A percentile compares a stretch with the other conserved stretches of the same genome.
These are phyloP conservation scores for Globisporangium nunn DNA, from an alignment of 352 stramenopile genomes.

Conservation along the genomic window DNA sequence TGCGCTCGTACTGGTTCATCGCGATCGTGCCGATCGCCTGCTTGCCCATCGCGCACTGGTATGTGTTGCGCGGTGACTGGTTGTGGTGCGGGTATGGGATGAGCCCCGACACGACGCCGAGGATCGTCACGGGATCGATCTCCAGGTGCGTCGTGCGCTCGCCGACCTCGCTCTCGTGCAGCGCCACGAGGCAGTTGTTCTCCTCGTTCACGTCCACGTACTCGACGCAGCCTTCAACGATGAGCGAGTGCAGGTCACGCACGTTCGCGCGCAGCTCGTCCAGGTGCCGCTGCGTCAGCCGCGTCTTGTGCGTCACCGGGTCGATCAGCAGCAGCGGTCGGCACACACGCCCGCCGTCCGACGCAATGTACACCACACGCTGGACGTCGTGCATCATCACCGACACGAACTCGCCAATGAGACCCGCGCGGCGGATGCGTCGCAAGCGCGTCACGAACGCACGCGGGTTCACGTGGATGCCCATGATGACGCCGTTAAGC, in stretches of 20 bases:
- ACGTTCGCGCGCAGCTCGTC: constrained; percentile 83
- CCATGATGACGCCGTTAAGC: constrained; percentile 98
- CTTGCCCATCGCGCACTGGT: constrained; percentile 99
- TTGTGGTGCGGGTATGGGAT: constrained; percentile 99
- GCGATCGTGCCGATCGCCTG: constrained; percentile 98
- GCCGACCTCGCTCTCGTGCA: constrained; percentile 91
- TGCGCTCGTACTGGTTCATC: constrained; percentile 99
- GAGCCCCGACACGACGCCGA: constrained; percentile 97
- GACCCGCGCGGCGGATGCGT: constrained; percentile 73
- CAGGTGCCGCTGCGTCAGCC: constrained; percentile 93
- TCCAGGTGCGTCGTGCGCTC: constrained; percentile 97
- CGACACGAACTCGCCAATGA: constrained; percentile 96
- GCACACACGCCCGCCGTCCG: constrained; percentile 97
- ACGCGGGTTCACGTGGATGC: constrained; percentile 90
- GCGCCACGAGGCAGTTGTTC: constrained; percentile 98
- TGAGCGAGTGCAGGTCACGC: constrained; percentile 76
- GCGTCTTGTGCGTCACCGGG: constrained; percentile 81
- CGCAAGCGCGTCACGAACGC: constrained; percentile 85
- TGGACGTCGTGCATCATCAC: constrained; percentile 98
- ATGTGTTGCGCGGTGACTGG: constrained; percentile 98
- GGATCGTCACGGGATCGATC: constrained; percentile 98
- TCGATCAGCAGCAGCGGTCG: constrained; percentile 95
- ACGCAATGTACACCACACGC: constrained; percentile 97
- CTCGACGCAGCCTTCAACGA: constrained; percentile 95
- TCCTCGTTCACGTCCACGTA: constrained; percentile 99